Evolutionary conservation across 345 rosid species (phyloP), one percentile per base, ranked within the genome.

Genomic region (Aethionema arabicum): DNA sequence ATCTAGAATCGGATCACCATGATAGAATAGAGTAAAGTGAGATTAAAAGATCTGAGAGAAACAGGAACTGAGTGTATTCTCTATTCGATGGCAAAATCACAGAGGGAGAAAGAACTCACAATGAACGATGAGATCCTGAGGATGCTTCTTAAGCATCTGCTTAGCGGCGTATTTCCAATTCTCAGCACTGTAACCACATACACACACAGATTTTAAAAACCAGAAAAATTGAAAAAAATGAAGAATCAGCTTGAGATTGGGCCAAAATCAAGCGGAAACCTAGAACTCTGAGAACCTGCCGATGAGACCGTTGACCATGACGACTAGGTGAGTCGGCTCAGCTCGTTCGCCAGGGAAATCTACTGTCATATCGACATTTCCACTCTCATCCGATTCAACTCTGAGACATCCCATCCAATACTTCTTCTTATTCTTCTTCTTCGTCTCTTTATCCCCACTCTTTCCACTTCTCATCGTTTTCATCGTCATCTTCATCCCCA

Each of bases 221-320:
- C 11, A 49, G 37, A 12, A 32, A n/a, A 3, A 48, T 5, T 21
- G 27, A 21, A 16, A 31, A 2, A 4, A 11, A 7, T n/a, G 33
- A 59, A 11, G 16, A 42, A n/a, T 12, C 11, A 39, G 35, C 43
- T 63, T 42, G 2, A 16, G 21, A 33, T 51, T 8, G 45, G 65
- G 51, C 55, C 55, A 54, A 3, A 68, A 65, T 8, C 38, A 55
- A 61, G 39, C 35, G 29, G 38, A 35, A 29, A 15, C 0, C 6
- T 6, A 8, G 4, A 12, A 67, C 45, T 6, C 5, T 15, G 5
- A 38, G 61, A 40, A 88, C 96, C 96, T 86, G 75, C 98, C 96
- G 40, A 85, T 76, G 39, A 91, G 79, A 67, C 98, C 98, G 60
- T 88, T 88, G 67, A 86, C 91, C 95, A 78, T 86, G 53, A 88